Evolutionary conservation across 192 early-diverging fungal species (phyloP).

Genomic region (Chytriomyces sp.): DNA sequence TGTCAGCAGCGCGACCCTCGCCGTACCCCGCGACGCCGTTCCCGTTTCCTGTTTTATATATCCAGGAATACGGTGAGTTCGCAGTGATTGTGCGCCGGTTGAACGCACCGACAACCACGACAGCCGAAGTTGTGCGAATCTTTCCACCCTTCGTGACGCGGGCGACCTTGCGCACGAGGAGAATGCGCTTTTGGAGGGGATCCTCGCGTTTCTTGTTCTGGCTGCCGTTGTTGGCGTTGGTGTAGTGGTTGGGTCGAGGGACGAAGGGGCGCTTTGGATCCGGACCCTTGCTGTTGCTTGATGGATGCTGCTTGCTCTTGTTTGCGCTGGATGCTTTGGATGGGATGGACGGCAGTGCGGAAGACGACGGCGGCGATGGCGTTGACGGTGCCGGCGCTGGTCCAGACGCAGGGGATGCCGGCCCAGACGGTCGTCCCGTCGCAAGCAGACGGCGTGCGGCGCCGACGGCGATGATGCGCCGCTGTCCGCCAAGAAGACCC

Average conservation of each 20-base stretch:
- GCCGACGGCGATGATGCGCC: neutral
- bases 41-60: slow-evolving; percentile 64
- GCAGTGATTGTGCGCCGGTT: neutral
- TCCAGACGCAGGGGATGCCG: neutral
- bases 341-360: neutral
- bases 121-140: slow-evolving; percentile 75
- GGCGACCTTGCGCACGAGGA: slow-evolving; percentile 50
- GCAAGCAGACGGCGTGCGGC: neutral
- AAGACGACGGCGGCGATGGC: neutral
- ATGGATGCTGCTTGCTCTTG: neutral
- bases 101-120: slow-evolving; percentile 80
- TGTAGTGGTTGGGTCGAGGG: neutral
- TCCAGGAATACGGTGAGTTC: neutral
- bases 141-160: slow-evolving; percentile 53
- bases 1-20: slow-evolving; percentile 81
- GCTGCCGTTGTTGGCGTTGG: neutral
- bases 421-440: neutral
- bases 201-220: neutral
- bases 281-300: too few relatives aligned
- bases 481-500: neutral
- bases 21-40: slow-evolving; percentile 91
- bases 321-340: neutral
- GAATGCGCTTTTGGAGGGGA: slow-evolving; percentile 42
- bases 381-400: neutral
- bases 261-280: neutral